Conservation (phyloP, 257 asterid species). For the Cordia subcordata region DNA sequence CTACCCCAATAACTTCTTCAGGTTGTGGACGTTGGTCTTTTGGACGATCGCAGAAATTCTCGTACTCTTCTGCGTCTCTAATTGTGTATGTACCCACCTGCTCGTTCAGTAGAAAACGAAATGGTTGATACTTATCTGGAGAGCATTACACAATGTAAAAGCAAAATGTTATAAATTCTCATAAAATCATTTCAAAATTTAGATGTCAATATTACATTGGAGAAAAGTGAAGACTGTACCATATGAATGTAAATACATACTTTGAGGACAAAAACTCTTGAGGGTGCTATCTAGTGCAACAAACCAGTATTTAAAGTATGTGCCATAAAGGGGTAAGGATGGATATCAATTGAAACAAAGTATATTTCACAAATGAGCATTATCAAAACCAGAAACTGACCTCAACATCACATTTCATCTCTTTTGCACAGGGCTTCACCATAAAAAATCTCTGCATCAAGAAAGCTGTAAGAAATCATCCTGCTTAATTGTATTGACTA, state of each 20-base stretch:
- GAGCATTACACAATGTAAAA: conserved; percentile 1
- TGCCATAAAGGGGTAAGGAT: no score
- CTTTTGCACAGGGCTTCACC: conserved; percentile 97
- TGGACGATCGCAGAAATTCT: conserved; percentile 89
- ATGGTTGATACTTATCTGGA: background rate
- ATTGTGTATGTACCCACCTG: conserved; percentile 84
- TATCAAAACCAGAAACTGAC: conserved; percentile 32
- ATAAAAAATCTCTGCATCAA: conserved; percentile 83
- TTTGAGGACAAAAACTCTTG: no score
- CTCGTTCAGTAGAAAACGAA: conserved; percentile 16
- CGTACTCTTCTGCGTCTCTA: conserved; percentile 97
- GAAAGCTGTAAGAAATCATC: conserved; percentile 14
- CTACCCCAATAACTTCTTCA: conserved; percentile 95
- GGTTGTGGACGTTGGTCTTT: conserved; percentile 92
- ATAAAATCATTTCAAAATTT: no score
- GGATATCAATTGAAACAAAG: no score
- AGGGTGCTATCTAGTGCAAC: no score
- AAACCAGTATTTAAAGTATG: no score
- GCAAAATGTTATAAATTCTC: background rate
- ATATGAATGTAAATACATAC: no score
- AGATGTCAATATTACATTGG: no score
- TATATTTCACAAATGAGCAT: no score
- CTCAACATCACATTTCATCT: conserved; percentile 99
- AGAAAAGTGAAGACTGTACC: no score
- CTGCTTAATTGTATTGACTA: conserved; percentile 2